These are phyloP conservation scores for Urtica urens DNA, from an alignment of 306 rosid genomes.

Conservation along the genomic window DNA sequence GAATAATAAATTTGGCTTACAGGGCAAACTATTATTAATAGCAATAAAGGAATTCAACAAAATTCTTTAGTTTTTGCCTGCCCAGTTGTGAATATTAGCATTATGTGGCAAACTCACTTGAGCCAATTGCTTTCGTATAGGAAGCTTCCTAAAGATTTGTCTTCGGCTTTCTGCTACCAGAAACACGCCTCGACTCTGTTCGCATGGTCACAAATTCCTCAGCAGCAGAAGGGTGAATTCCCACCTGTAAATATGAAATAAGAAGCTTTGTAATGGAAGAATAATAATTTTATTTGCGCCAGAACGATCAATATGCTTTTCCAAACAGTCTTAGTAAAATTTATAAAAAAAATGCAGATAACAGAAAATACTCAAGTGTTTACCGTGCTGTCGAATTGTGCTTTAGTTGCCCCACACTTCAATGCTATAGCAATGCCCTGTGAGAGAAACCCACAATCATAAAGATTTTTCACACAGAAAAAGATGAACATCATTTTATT, in stretches of 20 bases:
- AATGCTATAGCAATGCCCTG: slow-evolving; percentile 87
- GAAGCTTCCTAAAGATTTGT: slow-evolving; percentile 42
- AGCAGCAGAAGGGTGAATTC: slow-evolving; percentile 85
- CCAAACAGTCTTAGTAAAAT: no score
- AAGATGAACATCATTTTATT: no score
- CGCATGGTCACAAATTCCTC: slow-evolving; percentile 99
- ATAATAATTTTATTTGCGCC: no score
- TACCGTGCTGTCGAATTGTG: slow-evolving; percentile 90
- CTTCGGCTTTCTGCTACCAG: slow-evolving; percentile 43
- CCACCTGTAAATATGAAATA: slow-evolving; percentile 42
- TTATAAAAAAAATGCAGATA: no score
- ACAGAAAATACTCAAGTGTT: slow-evolving; percentile 12
- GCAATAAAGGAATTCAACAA: no score
- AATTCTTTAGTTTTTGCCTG: no score
- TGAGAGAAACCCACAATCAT: slow-evolving; percentile 1
- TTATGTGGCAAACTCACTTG: no score
- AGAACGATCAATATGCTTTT: no score
- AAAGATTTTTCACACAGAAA: not conserved
- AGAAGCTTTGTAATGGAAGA: not conserved
- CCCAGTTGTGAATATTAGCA: no score
- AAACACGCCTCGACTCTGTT: slow-evolving; percentile 47
- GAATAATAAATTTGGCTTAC: no score
- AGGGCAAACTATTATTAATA: no score
- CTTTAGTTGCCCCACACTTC: slow-evolving; percentile 94
- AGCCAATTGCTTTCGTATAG: no score